Conservation (phyloP, 768 basidiomycete species). For the Tubosaeta brunneosetosa region DNA sequence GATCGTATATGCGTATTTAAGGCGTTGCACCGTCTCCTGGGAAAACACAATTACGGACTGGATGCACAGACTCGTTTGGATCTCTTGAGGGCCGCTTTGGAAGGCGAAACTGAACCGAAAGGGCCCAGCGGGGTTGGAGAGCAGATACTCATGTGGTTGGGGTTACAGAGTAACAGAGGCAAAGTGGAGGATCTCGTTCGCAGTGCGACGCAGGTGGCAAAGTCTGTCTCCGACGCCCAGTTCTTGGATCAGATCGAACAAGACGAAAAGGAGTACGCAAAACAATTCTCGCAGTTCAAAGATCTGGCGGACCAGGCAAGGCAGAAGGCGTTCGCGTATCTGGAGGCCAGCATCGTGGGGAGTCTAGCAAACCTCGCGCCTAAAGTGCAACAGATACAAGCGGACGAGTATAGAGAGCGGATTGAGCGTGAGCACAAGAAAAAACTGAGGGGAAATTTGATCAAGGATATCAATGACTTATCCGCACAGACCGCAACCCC, state of each 20-base stretch:
- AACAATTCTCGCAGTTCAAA: neutral
- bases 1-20: slow-evolving; percentile 10
- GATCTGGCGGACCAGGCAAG: neutral
- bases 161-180: fast-evolving
- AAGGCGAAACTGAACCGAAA: slow-evolving; percentile 1
- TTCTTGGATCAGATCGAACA: slow-evolving; percentile 12
- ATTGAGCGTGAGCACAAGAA: neutral
- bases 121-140: no score
- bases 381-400: slow-evolving; percentile 7
- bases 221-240: slow-evolving; percentile 6
- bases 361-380: slow-evolving; percentile 5
- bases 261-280: neutral
- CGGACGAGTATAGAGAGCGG: neutral
- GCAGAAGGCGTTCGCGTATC: neutral
- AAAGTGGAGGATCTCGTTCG: slow-evolving; percentile 1
- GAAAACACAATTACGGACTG: neutral
- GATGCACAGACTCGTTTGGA: neutral
- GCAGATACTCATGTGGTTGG: no score
- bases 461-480: slow-evolving; percentile 14
- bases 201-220: neutral
- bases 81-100: slow-evolving; percentile 5
- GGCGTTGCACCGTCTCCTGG: neutral
- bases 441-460: slow-evolving; percentile 14
- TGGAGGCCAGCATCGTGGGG: neutral
- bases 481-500: slow-evolving; percentile 1